phyloP scores from a whole-genome alignment of 2,329 filamentous ascomycete species.

The Penicillium sp. region DNA sequence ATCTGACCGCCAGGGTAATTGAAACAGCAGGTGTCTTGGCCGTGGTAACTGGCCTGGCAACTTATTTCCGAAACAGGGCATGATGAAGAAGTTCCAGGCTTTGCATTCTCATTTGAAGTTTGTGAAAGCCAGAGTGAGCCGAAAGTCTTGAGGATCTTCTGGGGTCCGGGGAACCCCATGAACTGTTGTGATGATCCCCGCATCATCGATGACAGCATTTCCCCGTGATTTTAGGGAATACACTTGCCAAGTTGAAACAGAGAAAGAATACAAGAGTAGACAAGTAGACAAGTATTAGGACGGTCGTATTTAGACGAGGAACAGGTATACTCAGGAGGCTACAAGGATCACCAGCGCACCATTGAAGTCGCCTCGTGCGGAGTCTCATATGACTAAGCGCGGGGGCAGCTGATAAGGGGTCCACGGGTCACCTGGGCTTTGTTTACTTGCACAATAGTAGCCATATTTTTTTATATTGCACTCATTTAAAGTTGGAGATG shows the following conservation, averaged over 20 bases:
- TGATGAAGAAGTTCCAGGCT: constrained; percentile 16
- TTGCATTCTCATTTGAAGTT: constrained; percentile 6
- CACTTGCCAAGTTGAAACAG: neutral
- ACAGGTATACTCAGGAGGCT: neutral
- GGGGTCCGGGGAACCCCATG: constrained; percentile 32
- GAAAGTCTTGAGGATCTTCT: constrained; percentile 35
- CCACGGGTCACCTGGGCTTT: neutral
- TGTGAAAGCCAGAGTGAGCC: constrained; percentile 31
- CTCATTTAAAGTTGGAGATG: neutral
- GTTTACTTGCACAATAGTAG: neutral
- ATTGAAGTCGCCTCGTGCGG: constrained; percentile 2
- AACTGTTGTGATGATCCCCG: constrained; percentile 20
- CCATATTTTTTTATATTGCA: neutral
- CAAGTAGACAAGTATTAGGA: neutral
- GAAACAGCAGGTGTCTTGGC: constrained; percentile 70
- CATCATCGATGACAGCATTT: constrained; percentile 9
- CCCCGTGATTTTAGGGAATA: neutral
- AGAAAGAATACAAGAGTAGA: neutral
- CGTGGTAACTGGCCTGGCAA: constrained; percentile 61
- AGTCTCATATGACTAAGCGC: constrained; percentile 6
- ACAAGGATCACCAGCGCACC: neutral
- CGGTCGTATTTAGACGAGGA: neutral
- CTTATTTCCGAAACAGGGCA: constrained; percentile 49
- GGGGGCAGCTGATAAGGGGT: neutral
- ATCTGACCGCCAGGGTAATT: constrained; percentile 69